phyloP scores from a whole-genome alignment of 306 rosid species.

The Hippophae rhamnoides region DNA sequence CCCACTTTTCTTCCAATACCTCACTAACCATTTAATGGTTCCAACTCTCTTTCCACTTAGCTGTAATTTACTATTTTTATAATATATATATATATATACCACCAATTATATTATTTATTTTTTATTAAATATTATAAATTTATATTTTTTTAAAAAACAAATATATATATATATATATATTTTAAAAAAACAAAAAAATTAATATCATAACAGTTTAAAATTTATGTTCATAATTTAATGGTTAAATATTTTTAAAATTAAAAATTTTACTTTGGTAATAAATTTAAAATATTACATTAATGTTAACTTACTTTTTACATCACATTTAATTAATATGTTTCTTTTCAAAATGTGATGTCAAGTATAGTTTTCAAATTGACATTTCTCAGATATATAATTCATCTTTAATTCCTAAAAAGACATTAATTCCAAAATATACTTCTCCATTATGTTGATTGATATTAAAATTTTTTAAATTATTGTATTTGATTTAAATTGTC shows the following conservation, averaged over 20 bases:
- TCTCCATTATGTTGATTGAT: slow-evolving; percentile 22
- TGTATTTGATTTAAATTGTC: slow-evolving; percentile 45
- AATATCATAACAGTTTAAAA: no score
- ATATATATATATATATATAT: no score
- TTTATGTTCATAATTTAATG: no score
- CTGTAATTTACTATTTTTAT: slow-evolving; percentile 6
- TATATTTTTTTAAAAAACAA: no score
- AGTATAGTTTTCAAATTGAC: slow-evolving; percentile 50
- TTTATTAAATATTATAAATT: no score
- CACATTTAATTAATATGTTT: slow-evolving; percentile 16
- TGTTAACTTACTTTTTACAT: no score
- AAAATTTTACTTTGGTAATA: no score
- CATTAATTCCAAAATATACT: slow-evolving; percentile 32
- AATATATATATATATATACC: no score
- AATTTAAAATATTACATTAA: no score
- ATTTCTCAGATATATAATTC: slow-evolving; percentile 26
- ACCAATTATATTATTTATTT: no score
- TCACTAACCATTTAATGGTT: slow-evolving; percentile 43
- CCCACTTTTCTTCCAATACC: slow-evolving; percentile 30
- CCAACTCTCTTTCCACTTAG: not conserved
- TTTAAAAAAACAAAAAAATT: no score
- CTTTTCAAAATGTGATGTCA: slow-evolving; percentile 56
- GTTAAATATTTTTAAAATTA: no score
- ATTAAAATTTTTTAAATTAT: slow-evolving; percentile 3
- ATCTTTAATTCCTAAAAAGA: slow-evolving; percentile 26